Percentiles rank a stretch among this genome's conserved stretches.
These are phyloP conservation scores for Neohortaea acidophila DNA, from an alignment of 495 filamentous ascomycete species.

Conservation along the genomic window DNA sequence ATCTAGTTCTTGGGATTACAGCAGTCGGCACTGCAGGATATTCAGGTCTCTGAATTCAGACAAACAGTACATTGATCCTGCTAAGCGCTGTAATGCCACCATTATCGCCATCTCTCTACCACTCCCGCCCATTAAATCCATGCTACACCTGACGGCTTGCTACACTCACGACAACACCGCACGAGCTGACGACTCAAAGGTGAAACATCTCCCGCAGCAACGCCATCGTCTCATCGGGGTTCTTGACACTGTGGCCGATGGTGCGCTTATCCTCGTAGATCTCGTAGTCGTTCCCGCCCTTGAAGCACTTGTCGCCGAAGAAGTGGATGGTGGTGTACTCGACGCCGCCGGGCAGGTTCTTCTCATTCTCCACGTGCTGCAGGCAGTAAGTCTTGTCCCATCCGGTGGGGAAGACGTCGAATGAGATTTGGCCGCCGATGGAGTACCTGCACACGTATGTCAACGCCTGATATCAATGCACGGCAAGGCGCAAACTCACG, in stretches of 20 bases:
- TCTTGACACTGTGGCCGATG: constrained; percentile 65
- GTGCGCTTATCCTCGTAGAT: constrained; percentile 71
- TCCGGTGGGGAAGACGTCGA: constrained; percentile 90
- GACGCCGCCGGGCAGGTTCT: constrained; percentile 47
- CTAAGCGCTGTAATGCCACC: too few species aligned
- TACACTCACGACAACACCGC: too few species aligned
- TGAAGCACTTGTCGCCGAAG: constrained; percentile 86
- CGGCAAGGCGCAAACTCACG: constrained; percentile 38
- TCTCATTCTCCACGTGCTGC: constrained; percentile 70
- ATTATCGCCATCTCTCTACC: too few species aligned
- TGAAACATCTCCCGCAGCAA: constrained; percentile 62
- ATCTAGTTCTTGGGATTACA: too few species aligned
- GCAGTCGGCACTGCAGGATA: too few species aligned
- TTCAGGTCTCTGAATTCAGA: too few species aligned
- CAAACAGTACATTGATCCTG: too few species aligned
- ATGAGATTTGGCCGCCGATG: constrained; percentile 92
- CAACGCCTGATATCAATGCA: background rate
- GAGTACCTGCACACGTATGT: constrained; percentile 60
- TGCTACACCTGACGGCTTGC: too few species aligned
- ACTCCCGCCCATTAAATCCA: too few species aligned
- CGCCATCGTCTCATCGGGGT: constrained; percentile 64
- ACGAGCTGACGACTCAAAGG: too few species aligned
- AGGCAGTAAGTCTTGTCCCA: constrained; percentile 99
- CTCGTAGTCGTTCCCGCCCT: constrained; percentile 90
- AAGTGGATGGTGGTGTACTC: constrained; percentile 84